Percentiles rank a stretch among this genome's conserved stretches.
These are phyloP conservation scores for Musa beccarii DNA, from an alignment of 176 grass and related monocot species.

Conservation along the genomic window DNA sequence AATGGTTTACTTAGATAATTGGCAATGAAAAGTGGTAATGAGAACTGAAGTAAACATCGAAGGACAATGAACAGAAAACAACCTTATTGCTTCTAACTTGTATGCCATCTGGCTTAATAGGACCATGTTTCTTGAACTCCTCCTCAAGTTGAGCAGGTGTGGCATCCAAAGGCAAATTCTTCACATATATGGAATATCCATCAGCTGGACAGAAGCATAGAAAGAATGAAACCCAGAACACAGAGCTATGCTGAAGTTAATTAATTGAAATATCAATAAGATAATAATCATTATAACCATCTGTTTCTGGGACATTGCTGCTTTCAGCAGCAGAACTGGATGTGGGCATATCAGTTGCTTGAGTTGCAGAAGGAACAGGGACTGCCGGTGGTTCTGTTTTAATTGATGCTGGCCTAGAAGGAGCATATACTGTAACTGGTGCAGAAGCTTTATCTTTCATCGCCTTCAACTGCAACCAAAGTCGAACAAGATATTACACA, in stretches of 20 bases:
- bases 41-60: not conserved
- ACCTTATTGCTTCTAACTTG: conserved; percentile 99
- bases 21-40: not conserved
- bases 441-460: conserved; percentile 45
- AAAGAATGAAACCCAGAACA: not conserved
- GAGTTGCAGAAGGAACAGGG: conserved; percentile 27
- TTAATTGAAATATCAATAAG: not conserved
- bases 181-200: conserved; percentile 68
- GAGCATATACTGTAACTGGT: conserved; percentile 6
- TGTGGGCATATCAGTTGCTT: conserved; percentile 39
- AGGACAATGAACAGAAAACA: not conserved
- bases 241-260: not conserved
- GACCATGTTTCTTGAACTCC: conserved; percentile 70
- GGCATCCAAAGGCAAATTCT: conserved; percentile 58
- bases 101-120: conserved; percentile 67
- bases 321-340: conserved; percentile 47
- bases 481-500: conserved; percentile 19
- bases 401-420: conserved; percentile 32
- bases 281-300: conserved; percentile 43
- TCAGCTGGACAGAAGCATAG: conserved; percentile 40
- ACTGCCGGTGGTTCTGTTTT: conserved; percentile 50
- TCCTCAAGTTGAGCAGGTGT: conserved; percentile 71
- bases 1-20: not conserved
- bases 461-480: conserved; percentile 56
- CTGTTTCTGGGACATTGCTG: conserved; percentile 61